phyloP scores from a whole-genome alignment of 805 yeast species.

The Pichia sporocuriosa region DNA sequence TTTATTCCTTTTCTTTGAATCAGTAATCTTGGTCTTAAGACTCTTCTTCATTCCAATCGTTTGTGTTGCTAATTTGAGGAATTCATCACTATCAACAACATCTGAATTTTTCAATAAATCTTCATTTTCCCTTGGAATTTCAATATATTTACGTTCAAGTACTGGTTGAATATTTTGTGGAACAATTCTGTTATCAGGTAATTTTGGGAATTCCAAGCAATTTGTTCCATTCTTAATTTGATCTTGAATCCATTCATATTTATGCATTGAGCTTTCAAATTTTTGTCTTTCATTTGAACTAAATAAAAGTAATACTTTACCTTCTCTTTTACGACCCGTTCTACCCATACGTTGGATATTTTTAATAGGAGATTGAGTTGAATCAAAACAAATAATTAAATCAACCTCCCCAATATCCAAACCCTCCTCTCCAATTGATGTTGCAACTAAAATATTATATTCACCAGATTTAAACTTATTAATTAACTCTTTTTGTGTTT shows the following conservation, averaged over 20 bases:
- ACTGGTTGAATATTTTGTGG: slow-evolving; percentile 52
- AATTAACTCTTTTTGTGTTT: slow-evolving; percentile 74
- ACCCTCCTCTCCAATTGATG: slow-evolving; percentile 98
- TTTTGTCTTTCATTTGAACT: slow-evolving; percentile 73
- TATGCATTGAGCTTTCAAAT: slow-evolving; percentile 78
- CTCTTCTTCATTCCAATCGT: slow-evolving; percentile 36
- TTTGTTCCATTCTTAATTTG: slow-evolving; percentile 39
- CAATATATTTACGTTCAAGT: slow-evolving; percentile 50
- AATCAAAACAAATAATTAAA: slow-evolving; percentile 84
- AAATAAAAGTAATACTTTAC: slow-evolving; percentile 68
- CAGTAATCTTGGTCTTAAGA: neutral
- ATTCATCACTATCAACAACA: slow-evolving; percentile 44
- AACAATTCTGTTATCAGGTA: slow-evolving; percentile 48
- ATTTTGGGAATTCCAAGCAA: slow-evolving; percentile 30
- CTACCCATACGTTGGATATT: slow-evolving; percentile 96
- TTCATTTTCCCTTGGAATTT: slow-evolving; percentile 64
- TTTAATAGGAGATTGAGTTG: slow-evolving; percentile 88
- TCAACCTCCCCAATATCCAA: slow-evolving; percentile 98
- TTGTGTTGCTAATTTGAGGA: slow-evolving; percentile 60
- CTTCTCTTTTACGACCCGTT: slow-evolving; percentile 93
- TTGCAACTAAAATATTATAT: slow-evolving; percentile 81
- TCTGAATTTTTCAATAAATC: slow-evolving; percentile 43
- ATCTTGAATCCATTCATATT: slow-evolving; percentile 71
- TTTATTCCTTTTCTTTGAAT: slow-evolving; percentile 1
- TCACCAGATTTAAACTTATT: slow-evolving; percentile 64